These are phyloP conservation scores for Phalaenopsis hybrid DNA, from an alignment of 116 monocot genomes.

Conservation along the genomic window DNA sequence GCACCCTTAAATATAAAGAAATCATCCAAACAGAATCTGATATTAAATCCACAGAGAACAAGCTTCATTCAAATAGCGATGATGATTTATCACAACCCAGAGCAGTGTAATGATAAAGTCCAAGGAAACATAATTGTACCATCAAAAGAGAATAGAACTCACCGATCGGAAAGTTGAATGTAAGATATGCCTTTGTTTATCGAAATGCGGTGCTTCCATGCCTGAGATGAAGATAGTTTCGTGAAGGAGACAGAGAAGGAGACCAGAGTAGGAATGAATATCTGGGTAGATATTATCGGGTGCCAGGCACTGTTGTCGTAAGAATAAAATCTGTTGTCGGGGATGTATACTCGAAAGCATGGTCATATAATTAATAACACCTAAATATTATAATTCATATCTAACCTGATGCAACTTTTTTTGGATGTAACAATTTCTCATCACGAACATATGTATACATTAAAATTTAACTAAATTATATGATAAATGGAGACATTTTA, in stretches of 20 bases:
- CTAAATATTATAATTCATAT: too few relatives aligned
- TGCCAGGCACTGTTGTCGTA: too few relatives aligned
- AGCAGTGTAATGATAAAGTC: not conserved
- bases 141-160: not conserved
- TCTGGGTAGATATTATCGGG: too few relatives aligned
- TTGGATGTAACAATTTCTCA: too few relatives aligned
- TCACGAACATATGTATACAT: too few relatives aligned
- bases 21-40: not conserved
- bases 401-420: too few relatives aligned
- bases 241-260: not conserved
- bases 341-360: too few relatives aligned
- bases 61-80: not conserved
- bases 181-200: not conserved
- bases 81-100: not conserved
- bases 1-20: not conserved
- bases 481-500: too few relatives aligned
- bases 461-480: too few relatives aligned
- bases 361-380: too few relatives aligned
- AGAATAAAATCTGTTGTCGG: too few relatives aligned
- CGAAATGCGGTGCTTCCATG: not conserved
- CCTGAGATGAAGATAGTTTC: not conserved
- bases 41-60: not conserved
- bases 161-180: not conserved
- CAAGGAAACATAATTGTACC: not conserved
- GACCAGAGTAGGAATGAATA: too few relatives aligned